These are phyloP conservation scores for Phytophthora citrophthora DNA, from an alignment of 352 stramenopile genomes.

Conservation along the genomic window DNA sequence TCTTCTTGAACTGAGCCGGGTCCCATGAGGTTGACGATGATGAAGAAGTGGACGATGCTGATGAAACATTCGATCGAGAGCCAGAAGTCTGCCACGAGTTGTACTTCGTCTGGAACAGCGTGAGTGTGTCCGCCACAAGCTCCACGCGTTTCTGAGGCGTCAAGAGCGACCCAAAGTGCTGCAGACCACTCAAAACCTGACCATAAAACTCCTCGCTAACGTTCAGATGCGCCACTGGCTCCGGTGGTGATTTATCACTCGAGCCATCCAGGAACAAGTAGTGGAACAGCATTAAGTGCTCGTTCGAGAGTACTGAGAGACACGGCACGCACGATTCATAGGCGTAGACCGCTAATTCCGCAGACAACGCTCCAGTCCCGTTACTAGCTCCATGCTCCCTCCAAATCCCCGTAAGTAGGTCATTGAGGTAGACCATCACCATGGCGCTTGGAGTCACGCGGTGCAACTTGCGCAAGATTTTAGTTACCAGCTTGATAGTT, in stretches of 20 bases:
- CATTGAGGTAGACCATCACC: conserved; percentile 73
- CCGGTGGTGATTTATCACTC: conserved; percentile 15
- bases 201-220: conserved; percentile 62
- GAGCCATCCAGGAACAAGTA: conserved; percentile 48
- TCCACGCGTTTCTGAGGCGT: conserved; percentile 56
- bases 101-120: conserved; percentile 53
- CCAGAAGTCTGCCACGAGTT: conserved; percentile 41
- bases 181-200: conserved; percentile 39
- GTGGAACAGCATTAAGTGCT: conserved; percentile 75
- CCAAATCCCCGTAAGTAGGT: conserved; percentile 55
- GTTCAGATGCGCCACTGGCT: conserved; percentile 29
- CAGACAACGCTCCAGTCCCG: conserved; percentile 19
- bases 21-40: conserved; percentile 39
- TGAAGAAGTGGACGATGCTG: conserved; percentile 34
- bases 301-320: conserved; percentile 63
- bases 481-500: conserved; percentile 76
- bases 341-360: conserved; percentile 63
- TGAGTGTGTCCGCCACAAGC: conserved; percentile 51
- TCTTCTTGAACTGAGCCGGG: conserved; percentile 29
- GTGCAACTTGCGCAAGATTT: conserved; percentile 76
- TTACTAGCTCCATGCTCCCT: conserved; percentile 34
- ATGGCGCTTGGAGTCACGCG: conserved; percentile 63
- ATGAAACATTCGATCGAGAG: conserved; percentile 37
- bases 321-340: conserved; percentile 75
- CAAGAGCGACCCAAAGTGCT: conserved; percentile 49